Evolutionary conservation across 768 basidiomycete species (phyloP).

Genomic region (Hortiboletus campestris): DNA sequence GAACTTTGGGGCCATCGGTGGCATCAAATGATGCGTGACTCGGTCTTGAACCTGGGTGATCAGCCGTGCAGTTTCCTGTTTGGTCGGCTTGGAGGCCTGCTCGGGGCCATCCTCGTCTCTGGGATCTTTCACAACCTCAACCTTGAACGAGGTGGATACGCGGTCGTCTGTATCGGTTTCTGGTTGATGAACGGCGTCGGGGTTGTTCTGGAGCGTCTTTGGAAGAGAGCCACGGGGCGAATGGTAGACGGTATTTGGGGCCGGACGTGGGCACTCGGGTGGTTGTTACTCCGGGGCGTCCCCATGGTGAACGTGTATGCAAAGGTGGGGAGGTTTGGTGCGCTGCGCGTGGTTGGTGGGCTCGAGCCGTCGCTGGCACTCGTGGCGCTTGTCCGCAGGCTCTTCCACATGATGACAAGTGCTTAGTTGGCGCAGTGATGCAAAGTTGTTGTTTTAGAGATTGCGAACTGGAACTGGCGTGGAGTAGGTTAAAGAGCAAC

Average conservation of each 20-base stretch:
- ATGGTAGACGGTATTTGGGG: slow-evolving; percentile 48
- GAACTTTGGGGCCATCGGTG: slow-evolving; percentile 41
- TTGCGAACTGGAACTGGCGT: too few relatives aligned
- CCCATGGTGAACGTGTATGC: too few relatives aligned
- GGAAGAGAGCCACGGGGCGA: slow-evolving; percentile 40
- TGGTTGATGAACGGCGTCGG: slow-evolving; percentile 57
- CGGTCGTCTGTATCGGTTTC: slow-evolving; percentile 41
- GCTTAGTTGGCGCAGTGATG: too few relatives aligned
- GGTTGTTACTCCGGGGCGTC: too few relatives aligned
- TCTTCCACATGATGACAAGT: too few relatives aligned
- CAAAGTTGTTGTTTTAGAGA: too few relatives aligned
- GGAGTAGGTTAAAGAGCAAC: too few relatives aligned
- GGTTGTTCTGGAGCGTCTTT: slow-evolving; percentile 47
- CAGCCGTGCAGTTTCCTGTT: slow-evolving; percentile 42
- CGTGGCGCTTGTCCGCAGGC: too few relatives aligned
- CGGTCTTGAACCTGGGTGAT: slow-evolving; percentile 49
- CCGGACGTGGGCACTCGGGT: slow-evolving; percentile 42
- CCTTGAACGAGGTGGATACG: slow-evolving; percentile 41
- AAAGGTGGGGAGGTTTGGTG: too few relatives aligned
- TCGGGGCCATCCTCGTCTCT: slow-evolving; percentile 60
- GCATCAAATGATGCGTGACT: slow-evolving; percentile 65
- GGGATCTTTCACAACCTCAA: slow-evolving; percentile 57
- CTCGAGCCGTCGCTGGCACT: too few relatives aligned
- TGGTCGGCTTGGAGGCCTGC: slow-evolving; percentile 48
- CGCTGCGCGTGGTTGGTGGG: too few relatives aligned